A percentile compares a stretch with the other conserved stretches of the same genome.
phyloP scores from a whole-genome alignment of 495 filamentous ascomycete genomes.

The Pyronema domesticum region DNA sequence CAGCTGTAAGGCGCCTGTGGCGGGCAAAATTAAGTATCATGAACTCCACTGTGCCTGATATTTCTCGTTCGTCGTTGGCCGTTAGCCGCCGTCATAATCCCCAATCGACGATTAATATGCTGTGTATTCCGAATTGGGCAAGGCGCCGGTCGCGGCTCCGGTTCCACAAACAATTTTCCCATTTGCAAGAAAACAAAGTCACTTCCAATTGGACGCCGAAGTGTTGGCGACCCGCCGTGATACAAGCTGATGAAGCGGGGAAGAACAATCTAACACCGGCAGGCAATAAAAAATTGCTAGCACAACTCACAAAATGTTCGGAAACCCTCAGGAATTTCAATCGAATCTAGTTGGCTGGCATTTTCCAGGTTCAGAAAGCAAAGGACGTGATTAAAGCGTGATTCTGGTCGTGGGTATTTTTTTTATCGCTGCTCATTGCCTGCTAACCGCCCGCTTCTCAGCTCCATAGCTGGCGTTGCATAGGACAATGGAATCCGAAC shows the following conservation, averaged over 20 bases:
- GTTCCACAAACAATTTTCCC: constrained; percentile 1
- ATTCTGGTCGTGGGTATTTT: not conserved
- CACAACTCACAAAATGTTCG: not conserved
- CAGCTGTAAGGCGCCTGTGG: not conserved
- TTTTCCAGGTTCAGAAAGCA: constrained; percentile 1
- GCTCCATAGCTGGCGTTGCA: constrained; percentile 2
- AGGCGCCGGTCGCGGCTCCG: not conserved
- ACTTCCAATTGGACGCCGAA: constrained; percentile 2
- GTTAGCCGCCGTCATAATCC: constrained; percentile 7
- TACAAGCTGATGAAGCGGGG: constrained; percentile 5
- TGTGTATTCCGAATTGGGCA: constrained; percentile 1
- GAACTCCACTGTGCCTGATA: not conserved
- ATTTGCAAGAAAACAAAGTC: not conserved
- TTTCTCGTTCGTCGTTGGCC: not conserved
- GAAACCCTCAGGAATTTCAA: not conserved
- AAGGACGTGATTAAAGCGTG: not conserved
- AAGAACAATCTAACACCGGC: not conserved
- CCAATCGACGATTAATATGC: constrained; percentile 4
- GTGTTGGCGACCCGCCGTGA: not conserved
- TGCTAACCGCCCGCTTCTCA: constrained; percentile 3
- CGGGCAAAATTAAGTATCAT: not conserved
- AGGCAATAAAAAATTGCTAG: not conserved
- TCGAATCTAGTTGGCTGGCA: not conserved
- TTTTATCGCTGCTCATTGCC: not conserved
- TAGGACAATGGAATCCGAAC: constrained; percentile 1